Evolutionary conservation across 2,329 filamentous ascomycete genomes (phyloP), one percentile per base, ranked within the genome.

Genomic region (Biscogniauxia sp.): DNA sequence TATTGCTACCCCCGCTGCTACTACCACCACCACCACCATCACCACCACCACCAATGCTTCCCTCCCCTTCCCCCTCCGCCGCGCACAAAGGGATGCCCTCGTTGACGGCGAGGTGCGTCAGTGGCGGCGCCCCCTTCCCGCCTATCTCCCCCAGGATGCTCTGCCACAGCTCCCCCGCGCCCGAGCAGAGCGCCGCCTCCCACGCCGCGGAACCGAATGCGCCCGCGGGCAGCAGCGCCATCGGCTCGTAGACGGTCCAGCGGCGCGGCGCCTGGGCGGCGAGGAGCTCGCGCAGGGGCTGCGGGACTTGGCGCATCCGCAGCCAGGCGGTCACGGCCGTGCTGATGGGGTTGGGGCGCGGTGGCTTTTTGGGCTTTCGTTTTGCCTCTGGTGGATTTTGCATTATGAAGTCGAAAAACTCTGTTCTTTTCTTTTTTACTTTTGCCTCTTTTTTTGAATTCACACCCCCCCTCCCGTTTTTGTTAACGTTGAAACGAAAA

Each of bases 61-160:
- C 54, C 56, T 2, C 51, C 32, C 1, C 2, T 13, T 5, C 23
- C 53, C 3, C 57, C 53, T 45, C n/a, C n/a, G n/a, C n/a, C 15
- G 68, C 1, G 6, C 76, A 77, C 1, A 82, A 72, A 0, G 86
- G 86, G 54, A 89, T 89, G 0, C 84, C 84, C 62, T 85, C 82
- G 67, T 88, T 88, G 51, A 85, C 74, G 8, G 86, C 86, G 1
- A 88, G 76, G 58, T 87, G 83, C 0, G 85, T 88, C 51, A 87
- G 69, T 51, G 87, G 69, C 0, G 87, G 69, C 0, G 56, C 63
- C 1, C 74, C 71, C 19, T 77, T 76, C 7, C 73, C 61, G 17
- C 72, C 68, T 3, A 6, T 11, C 15, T 45, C n/a, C 0, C 69
- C 58, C 4, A 88, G 71, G n/a, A 88, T 79, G 4, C 68, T 64